A percentile compares a stretch with the other conserved stretches of the same genome.
phyloP scores from a whole-genome alignment of 2,329 filamentous ascomycete species.

The Penicillium sp. region DNA sequence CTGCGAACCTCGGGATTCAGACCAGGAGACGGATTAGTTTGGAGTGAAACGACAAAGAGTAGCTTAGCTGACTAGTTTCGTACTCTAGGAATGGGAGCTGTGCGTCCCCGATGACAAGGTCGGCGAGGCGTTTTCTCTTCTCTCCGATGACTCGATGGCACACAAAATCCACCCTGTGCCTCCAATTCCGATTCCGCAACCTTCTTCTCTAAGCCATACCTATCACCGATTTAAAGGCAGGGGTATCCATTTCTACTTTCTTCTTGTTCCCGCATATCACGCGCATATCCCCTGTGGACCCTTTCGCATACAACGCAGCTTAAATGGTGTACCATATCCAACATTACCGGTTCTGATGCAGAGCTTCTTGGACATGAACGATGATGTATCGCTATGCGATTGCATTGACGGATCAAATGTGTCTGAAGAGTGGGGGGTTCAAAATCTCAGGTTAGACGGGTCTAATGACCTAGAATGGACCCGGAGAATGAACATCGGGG shows the following conservation, averaged over 20 bases:
- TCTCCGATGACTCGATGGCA: constrained; percentile 19
- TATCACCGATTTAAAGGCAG: constrained; percentile 31
- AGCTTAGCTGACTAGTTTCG: constrained; percentile 9
- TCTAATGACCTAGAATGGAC: constrained; percentile 29
- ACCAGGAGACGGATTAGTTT: neutral
- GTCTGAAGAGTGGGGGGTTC: constrained; percentile 29
- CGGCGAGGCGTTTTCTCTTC: constrained; percentile 22
- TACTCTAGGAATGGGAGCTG: constrained; percentile 28
- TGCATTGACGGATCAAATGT: constrained; percentile 31
- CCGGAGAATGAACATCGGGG: constrained; percentile 24
- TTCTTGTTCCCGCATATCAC: constrained; percentile 28
- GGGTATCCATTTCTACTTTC: constrained; percentile 28
- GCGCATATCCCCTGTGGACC: constrained; percentile 25
- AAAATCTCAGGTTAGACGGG: constrained; percentile 27
- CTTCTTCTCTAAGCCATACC: constrained; percentile 27
- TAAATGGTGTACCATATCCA: constrained; percentile 30
- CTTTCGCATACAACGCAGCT: constrained; percentile 27
- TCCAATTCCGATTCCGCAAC: constrained; percentile 22
- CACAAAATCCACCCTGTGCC: constrained; percentile 21
- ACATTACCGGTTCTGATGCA: constrained; percentile 29
- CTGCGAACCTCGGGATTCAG: neutral
- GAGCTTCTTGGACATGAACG: constrained; percentile 28
- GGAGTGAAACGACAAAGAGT: neutral
- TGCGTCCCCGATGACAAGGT: constrained; percentile 27
- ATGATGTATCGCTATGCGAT: constrained; percentile 28